A percentile compares a stretch with the other conserved stretches of the same genome.
These are phyloP conservation scores for Barnettozyma vustinii DNA, from an alignment of 805 yeast genomes.

Conservation along the genomic window DNA sequence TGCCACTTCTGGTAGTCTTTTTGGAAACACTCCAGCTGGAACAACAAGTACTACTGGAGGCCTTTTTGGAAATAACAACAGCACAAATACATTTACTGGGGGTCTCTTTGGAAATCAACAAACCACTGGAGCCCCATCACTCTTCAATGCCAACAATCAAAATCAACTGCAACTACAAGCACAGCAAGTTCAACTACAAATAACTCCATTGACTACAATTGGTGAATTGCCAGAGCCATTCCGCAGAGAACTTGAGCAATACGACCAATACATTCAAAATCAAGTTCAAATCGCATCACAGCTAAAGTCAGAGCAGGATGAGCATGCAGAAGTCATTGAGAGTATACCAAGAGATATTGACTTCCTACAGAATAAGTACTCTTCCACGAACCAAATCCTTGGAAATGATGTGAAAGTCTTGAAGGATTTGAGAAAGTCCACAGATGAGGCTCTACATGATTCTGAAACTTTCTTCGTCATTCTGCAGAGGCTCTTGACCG, in stretches of 20 bases:
- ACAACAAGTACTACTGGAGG: conserved; percentile 24
- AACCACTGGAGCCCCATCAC: conserved; percentile 18
- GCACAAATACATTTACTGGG: conserved; percentile 7
- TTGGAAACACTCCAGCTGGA: conserved; percentile 18
- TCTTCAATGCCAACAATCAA: conserved; percentile 24
- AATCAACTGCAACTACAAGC: conserved; percentile 27
- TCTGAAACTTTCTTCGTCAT: conserved; percentile 49
- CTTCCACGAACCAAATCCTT: conserved; percentile 61
- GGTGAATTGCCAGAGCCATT: conserved; percentile 69
- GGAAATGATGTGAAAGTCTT: conserved; percentile 43
- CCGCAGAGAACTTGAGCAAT: conserved; percentile 61
- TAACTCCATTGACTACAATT: conserved; percentile 72
- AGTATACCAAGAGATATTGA: conserved; percentile 71
- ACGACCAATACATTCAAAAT: conserved; percentile 66
- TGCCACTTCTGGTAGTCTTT: conserved; percentile 21
- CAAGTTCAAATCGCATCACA: conserved; percentile 71
- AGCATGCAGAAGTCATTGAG: conserved; percentile 57
- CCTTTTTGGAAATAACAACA: conserved; percentile 23
- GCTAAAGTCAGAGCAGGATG: conserved; percentile 52
- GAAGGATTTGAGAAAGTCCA: conserved; percentile 38
- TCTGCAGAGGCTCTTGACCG: conserved; percentile 43
- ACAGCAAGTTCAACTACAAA: conserved; percentile 36
- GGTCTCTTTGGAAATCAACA: conserved; percentile 19
- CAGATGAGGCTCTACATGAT: conserved; percentile 36
- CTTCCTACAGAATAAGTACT: conserved; percentile 54